Base-by-base conservation (phyloP, 1,284 basidiomycete species). In the Rhodotorula sp. region DNA sequence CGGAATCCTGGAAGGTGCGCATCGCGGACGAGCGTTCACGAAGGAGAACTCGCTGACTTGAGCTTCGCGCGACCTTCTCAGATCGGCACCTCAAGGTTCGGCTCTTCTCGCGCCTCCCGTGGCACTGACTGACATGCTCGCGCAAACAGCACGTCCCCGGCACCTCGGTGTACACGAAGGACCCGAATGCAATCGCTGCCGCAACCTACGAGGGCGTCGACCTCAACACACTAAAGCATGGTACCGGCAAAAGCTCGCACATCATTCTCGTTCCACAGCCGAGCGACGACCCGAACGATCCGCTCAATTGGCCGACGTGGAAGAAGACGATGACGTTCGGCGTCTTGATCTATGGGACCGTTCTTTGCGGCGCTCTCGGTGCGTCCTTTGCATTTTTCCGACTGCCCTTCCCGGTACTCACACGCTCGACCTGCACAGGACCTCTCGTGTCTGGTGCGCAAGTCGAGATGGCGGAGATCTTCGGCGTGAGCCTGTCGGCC, bases 201-300 rank as follows among this genome's bases (percentile, higher is more conserved):
- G 53, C 59, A 7, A 23, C 23, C 9, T 67, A 50, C 52, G 66
- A 61, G 7, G 66, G 66, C 19, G 50, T 67, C 53, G 66, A 67
- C 48, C 27, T 62, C 4, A n/a, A 17, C 34, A 27, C 34, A 13
- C 46, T 62, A 21, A 42, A 61, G 46, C 52, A 62, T 7, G 41
- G 60, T 23, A 53, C 46, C 12, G 44, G 41, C 53, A 25, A 25
- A 10, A 19, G 62, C 25, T 17, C 34, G 23, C 52, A 62, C 55
- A 66, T 63, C n/a, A 25, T 67, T 5, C 63, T 63, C 56, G 58
- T 64, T 12, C 67, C 66, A 13, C 72, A 74, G 67, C 68, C 68
- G 9, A 61, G 52, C 14, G 68, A 74, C 41, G 72, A 74, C 61
- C 68, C 68, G 12, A 62, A 58, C 4, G 72, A 68, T 44, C 70